Conservation (phyloP, 2,329 filamentous ascomycete genomes). For the Aureobasidium pullulans region DNA sequence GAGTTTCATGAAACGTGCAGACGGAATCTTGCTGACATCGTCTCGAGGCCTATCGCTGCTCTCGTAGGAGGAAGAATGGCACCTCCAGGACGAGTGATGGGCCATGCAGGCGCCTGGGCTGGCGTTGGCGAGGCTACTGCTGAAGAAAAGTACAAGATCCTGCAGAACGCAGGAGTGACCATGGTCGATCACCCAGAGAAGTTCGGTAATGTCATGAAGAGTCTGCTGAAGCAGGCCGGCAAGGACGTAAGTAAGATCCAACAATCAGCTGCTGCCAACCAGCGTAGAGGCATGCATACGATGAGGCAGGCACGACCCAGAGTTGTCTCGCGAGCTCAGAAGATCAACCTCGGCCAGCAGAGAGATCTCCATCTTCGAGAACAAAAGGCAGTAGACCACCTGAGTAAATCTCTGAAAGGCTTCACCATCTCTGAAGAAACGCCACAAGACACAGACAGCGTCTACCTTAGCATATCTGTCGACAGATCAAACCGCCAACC, state of each 20-base stretch:
- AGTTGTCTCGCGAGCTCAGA: background rate
- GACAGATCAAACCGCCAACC: constrained; percentile 57
- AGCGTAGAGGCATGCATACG: constrained; percentile 40
- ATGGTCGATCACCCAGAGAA: constrained; percentile 71
- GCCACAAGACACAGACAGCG: constrained; percentile 21
- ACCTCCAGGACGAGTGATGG: constrained; percentile 62
- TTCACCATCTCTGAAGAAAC: constrained; percentile 27
- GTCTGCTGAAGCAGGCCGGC: constrained; percentile 44
- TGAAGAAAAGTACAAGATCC: constrained; percentile 56
- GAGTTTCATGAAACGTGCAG: constrained; percentile 22
- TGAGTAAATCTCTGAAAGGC: constrained; percentile 37
- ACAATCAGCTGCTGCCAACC: background rate
- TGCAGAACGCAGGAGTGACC: constrained; percentile 59
- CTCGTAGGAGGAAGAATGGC: constrained; percentile 61
- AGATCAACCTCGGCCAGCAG: constrained; percentile 28
- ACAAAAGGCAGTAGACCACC: constrained; percentile 47
- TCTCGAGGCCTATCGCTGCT: constrained; percentile 59
- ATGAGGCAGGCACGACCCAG: constrained; percentile 26
- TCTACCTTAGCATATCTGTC: constrained; percentile 55
- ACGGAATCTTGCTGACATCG: constrained; percentile 17
- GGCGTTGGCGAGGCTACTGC: constrained; percentile 59
- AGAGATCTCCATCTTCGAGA: constrained; percentile 51
- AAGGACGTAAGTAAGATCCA: constrained; percentile 33
- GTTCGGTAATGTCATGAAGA: constrained; percentile 62
- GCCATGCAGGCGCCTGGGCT: constrained; percentile 69